phyloP scores from a whole-genome alignment of 1,139 yeast species.

The Hyphopichia wangnamkhiaoensis region DNA sequence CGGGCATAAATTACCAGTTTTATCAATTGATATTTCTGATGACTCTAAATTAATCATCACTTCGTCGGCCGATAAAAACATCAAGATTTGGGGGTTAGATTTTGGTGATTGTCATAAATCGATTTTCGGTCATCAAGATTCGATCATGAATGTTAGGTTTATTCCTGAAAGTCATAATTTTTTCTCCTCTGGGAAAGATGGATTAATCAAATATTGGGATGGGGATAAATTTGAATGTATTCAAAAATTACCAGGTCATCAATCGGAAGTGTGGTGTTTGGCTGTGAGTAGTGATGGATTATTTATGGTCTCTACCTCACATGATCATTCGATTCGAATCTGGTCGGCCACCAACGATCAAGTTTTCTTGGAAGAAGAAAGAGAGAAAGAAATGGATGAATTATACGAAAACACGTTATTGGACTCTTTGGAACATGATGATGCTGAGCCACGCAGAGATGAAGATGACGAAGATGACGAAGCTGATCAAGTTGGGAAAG shows the following conservation, averaged over 20 bases:
- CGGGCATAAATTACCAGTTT: conserved; percentile 94
- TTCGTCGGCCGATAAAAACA: conserved; percentile 95
- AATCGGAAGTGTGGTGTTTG: conserved; percentile 90
- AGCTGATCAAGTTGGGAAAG: conserved; percentile 63
- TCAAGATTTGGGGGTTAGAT: conserved; percentile 97
- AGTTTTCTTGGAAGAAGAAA: conserved; percentile 91
- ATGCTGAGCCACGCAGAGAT: conserved; percentile 23
- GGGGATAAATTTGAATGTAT: conserved; percentile 95
- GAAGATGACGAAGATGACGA: conserved; percentile 47
- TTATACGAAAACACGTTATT: conserved; percentile 76
- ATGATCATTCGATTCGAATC: conserved; percentile 86
- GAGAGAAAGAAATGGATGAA: conserved; percentile 94
- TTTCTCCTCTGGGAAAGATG: conserved; percentile 89
- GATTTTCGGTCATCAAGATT: conserved; percentile 94
- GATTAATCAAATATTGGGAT: conserved; percentile 92
- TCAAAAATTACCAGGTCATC: conserved; percentile 86
- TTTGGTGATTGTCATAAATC: conserved; percentile 99
- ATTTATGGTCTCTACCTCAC: conserved; percentile 82
- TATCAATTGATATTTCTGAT: conserved; percentile 82
- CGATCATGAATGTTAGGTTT: conserved; percentile 85
- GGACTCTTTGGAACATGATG: conserved; percentile 67
- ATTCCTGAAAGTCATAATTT: conserved; percentile 85
- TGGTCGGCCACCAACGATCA: conserved; percentile 95
- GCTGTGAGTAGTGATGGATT: conserved; percentile 74
- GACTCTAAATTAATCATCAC: conserved; percentile 88